Evolutionary conservation across 805 yeast species (phyloP).

Genomic region (Spencermartinsiella europaea): DNA sequence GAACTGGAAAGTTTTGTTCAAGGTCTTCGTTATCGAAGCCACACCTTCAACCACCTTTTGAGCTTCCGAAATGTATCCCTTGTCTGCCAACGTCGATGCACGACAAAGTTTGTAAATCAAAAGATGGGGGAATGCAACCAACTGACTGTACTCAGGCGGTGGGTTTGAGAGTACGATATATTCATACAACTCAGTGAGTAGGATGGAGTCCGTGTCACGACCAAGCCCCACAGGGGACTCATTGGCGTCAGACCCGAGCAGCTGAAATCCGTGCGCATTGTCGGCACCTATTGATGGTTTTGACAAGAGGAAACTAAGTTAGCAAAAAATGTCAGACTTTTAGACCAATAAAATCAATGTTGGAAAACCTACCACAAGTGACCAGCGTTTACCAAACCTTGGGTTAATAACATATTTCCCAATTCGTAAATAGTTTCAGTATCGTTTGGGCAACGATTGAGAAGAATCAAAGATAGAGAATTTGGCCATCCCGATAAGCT

Average conservation of each 20-base stretch:
- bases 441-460: slow-evolving; percentile 27
- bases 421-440: slow-evolving; percentile 30
- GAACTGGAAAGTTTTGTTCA: slow-evolving; percentile 28
- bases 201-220: slow-evolving; percentile 43
- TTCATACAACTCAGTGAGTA: slow-evolving; percentile 70
- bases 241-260: slow-evolving; percentile 26
- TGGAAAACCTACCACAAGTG: slow-evolving; percentile 30
- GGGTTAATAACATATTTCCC: slow-evolving; percentile 33
- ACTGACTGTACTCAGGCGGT: slow-evolving; percentile 14
- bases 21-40: slow-evolving; percentile 35
- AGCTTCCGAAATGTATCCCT: slow-evolving; percentile 53
- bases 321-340: too few species aligned
- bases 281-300: slow-evolving; percentile 11
- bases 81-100: slow-evolving; percentile 65
- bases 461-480: slow-evolving; percentile 27
- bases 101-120: slow-evolving; percentile 59
- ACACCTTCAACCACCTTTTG: slow-evolving; percentile 58
- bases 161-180: slow-evolving; percentile 39
- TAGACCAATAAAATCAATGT: neutral
- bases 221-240: slow-evolving; percentile 34
- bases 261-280: neutral
- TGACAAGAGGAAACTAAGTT: slow-evolving; percentile 3
- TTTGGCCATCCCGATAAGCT: slow-evolving; percentile 29
- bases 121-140: slow-evolving; percentile 43
- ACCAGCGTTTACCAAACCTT: slow-evolving; percentile 38